Conservation (phyloP, 768 basidiomycete genomes). For the Leccinum disarticulatum region DNA sequence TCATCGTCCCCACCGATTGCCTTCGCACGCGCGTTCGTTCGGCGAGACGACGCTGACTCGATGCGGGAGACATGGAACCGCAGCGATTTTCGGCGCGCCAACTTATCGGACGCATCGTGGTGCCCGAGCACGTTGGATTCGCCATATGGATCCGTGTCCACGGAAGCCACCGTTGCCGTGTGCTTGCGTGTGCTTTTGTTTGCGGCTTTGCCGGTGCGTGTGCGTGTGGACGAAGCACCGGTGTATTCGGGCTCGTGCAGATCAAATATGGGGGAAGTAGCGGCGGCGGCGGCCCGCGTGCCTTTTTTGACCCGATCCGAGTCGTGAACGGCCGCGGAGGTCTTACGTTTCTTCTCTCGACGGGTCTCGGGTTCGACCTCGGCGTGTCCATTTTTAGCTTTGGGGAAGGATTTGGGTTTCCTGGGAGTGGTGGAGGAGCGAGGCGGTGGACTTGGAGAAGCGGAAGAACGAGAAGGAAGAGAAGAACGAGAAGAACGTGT, state of each 20-base stretch:
- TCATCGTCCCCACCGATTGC: conserved; percentile 92
- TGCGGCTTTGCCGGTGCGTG: conserved; percentile 15
- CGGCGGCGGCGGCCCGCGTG: conserved; percentile 33
- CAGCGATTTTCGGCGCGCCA: conserved; percentile 74
- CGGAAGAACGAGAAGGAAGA: background rate
- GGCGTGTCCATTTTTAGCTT: conserved; percentile 9
- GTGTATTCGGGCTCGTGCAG: conserved; percentile 72
- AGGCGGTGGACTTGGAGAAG: conserved; percentile 11
- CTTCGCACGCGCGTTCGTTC: conserved; percentile 68
- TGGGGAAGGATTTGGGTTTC: conserved; percentile 1
- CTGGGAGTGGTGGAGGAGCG: background rate
- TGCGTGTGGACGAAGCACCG: conserved; percentile 16
- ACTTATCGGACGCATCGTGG: conserved; percentile 82
- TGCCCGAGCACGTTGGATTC: conserved; percentile 68
- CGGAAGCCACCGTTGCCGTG: background rate
- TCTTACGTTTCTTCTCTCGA: conserved; percentile 68
- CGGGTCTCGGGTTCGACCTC: conserved; percentile 14
- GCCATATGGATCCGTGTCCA: conserved; percentile 50
- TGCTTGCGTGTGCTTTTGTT: conserved; percentile 7
- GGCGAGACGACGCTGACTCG: conserved; percentile 72
- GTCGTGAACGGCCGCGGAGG: conserved; percentile 20
- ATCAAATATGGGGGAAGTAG: conserved; percentile 47
- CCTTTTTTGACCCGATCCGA: conserved; percentile 27
- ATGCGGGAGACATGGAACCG: conserved; percentile 95
- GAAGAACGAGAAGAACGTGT: background rate